Evolutionary conservation across 2,329 filamentous ascomycete genomes (phyloP), one percentile per base, ranked within the genome.

Genomic region (Colletotrichum tamarilloi): DNA sequence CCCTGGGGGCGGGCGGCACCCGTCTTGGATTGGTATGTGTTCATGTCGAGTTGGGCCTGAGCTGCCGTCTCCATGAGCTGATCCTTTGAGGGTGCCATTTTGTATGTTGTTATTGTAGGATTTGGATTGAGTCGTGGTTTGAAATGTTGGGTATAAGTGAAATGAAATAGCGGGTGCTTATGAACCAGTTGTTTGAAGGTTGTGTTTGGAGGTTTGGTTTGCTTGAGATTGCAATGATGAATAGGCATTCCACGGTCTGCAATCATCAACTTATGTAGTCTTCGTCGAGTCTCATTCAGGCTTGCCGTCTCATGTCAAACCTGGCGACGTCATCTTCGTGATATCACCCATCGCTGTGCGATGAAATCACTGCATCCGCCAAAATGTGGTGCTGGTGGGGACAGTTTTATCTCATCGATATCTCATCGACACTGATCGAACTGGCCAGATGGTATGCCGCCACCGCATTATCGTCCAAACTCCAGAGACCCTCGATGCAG

Each of bases 11-110:
- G 84, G 60, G 81, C 81, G 9, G 79, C 79, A 66, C 86, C 86
- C 1, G 85, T 87, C 80, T 87, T 88, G 75, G 85, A 78, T 75
- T 86, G 82, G 77, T 86, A 85, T 14, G 80, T 84, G 81, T 87
- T 87, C 68, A 87, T 81, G 75, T 87, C 85, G 65, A 77, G 78
- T 81, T 88, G 85, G 57, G 86, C 85, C 76, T 86, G 78, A 42
- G 83, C 79, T 68, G 86, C 83, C 67, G 88, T 84, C 66, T 84
- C 77, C 73, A 83, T 82, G 68, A 85, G 82, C 72, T 84, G 80
- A 35, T 84, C 79, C 77, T 78, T 68, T 76, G 76, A 71, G 28
- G 71, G 73, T 52, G 76, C 76, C 80, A 82, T 82, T 72, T 56
- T 70, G 55, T 60, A 14, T 46, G 19, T 59, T 42, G 24, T 46